These are phyloP conservation scores for Claviceps lovelessii DNA, from an alignment of 2,329 filamentous ascomycete species.

Conservation along the genomic window DNA sequence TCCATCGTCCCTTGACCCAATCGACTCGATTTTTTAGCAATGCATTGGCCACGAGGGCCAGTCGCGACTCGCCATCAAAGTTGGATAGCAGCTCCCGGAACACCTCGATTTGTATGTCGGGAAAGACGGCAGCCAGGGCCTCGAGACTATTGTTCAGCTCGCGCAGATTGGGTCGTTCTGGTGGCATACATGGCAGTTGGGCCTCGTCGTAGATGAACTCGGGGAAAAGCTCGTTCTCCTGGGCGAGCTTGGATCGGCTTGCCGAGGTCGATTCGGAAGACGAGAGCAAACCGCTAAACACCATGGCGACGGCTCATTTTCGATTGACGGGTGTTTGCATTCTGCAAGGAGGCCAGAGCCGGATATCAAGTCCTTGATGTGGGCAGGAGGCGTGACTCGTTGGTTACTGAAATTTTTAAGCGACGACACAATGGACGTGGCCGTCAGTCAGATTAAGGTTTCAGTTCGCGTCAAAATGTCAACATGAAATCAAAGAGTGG, in stretches of 20 bases:
- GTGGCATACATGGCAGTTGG: slow-evolving; percentile 33
- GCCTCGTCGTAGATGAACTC: slow-evolving; percentile 42
- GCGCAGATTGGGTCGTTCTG: slow-evolving; percentile 47
- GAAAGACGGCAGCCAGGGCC: slow-evolving; percentile 58
- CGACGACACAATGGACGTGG: neutral
- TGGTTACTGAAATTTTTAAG: neutral
- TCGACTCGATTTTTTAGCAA: slow-evolving; percentile 57
- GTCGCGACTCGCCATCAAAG: slow-evolving; percentile 61
- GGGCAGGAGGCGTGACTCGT: neutral
- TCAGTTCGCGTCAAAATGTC: neutral
- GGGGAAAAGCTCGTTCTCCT: slow-evolving; percentile 16
- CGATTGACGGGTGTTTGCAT: slow-evolving; percentile 5
- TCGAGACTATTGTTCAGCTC: slow-evolving; percentile 57
- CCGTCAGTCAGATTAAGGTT: neutral
- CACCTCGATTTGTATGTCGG: slow-evolving; percentile 67
- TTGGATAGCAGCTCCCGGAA: slow-evolving; percentile 67
- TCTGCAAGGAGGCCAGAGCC: neutral
- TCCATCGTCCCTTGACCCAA: slow-evolving; percentile 57
- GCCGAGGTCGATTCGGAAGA: slow-evolving; percentile 25
- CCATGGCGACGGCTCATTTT: slow-evolving; percentile 31
- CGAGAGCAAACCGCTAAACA: slow-evolving; percentile 33
- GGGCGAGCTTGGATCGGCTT: slow-evolving; percentile 17
- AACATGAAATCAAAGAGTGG: neutral
- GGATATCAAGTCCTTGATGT: neutral
- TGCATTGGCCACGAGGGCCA: slow-evolving; percentile 64